phyloP scores from a whole-genome alignment of 2,329 filamentous ascomycete genomes.

The Phialophora verrucosa region DNA sequence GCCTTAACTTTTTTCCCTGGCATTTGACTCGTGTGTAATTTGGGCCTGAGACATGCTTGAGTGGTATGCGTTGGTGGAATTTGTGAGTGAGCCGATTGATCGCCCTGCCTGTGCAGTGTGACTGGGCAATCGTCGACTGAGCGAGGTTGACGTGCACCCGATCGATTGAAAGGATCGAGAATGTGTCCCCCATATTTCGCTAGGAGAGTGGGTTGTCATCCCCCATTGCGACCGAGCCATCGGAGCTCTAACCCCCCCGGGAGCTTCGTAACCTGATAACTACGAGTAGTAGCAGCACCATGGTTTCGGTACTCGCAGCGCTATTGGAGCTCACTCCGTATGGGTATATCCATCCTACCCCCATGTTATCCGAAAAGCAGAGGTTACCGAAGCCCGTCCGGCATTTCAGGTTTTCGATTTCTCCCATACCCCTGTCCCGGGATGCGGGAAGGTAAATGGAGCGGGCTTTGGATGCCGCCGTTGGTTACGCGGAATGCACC shows the following conservation, averaged over 20 bases:
- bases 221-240: background rate
- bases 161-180: conserved; percentile 22
- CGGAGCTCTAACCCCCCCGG: background rate
- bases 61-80: conserved; percentile 24
- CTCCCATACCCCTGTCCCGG: conserved; percentile 11
- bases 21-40: conserved; percentile 10
- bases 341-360: conserved; percentile 11
- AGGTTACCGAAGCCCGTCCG: conserved; percentile 11
- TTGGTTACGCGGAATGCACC: conserved; percentile 10
- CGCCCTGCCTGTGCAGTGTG: conserved; percentile 20
- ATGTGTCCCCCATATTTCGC: conserved; percentile 15
- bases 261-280: background rate
- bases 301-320: conserved; percentile 3
- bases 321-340: background rate
- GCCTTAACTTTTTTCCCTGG: conserved; percentile 15
- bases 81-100: conserved; percentile 30
- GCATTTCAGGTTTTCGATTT: conserved; percentile 13
- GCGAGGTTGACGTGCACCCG: conserved; percentile 20
- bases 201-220: conserved; percentile 8
- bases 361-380: background rate
- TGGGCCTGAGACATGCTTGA: conserved; percentile 21
- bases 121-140: conserved; percentile 8
- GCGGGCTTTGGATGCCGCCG: conserved; percentile 8
- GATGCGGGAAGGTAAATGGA: background rate
- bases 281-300: conserved; percentile 16